These are phyloP conservation scores for Candida incommunis DNA, from an alignment of 805 yeast genomes.

Conservation along the genomic window DNA sequence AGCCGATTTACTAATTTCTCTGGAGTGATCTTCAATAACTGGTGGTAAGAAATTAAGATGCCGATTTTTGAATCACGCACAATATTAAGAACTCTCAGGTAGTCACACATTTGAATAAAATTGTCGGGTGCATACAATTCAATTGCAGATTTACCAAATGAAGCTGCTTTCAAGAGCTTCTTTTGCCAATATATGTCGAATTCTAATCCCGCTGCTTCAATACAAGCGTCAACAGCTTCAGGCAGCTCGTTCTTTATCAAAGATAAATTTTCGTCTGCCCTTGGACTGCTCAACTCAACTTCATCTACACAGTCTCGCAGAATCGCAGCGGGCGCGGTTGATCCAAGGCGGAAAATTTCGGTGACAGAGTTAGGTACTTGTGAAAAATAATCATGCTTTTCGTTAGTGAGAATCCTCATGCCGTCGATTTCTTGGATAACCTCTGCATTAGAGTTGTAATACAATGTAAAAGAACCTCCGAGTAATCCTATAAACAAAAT, in stretches of 20 bases:
- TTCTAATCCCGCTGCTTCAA: conserved; percentile 64
- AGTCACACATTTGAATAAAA: conserved; percentile 49
- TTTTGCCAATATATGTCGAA: conserved; percentile 72
- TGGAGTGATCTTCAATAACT: conserved; percentile 39
- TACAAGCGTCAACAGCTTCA: conserved; percentile 56
- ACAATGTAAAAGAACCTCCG: conserved; percentile 22
- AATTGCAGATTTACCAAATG: conserved; percentile 63
- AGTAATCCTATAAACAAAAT: conserved; percentile 41
- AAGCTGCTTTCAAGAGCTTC: conserved; percentile 60
- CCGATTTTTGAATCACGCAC: conserved; percentile 55
- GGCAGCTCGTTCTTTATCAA: conserved; percentile 35
- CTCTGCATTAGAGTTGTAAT: conserved; percentile 23
- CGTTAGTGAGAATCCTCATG: conserved; percentile 44
- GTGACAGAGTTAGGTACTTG: conserved; percentile 45
- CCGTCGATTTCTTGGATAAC: conserved; percentile 53
- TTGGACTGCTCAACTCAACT: conserved; percentile 53
- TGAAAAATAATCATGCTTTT: conserved; percentile 44
- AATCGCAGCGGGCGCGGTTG: conserved; percentile 70
- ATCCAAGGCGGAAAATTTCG: conserved; percentile 67
- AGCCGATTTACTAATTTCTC: conserved; percentile 43
- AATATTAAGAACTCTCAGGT: conserved; percentile 54
- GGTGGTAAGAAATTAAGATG: conserved; percentile 45
- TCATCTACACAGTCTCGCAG: conserved; percentile 65
- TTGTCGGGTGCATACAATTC: conserved; percentile 42
- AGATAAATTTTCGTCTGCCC: conserved; percentile 64